Base-by-base conservation (phyloP, 139 green algal species). In the Eudorina sp. region DNA sequence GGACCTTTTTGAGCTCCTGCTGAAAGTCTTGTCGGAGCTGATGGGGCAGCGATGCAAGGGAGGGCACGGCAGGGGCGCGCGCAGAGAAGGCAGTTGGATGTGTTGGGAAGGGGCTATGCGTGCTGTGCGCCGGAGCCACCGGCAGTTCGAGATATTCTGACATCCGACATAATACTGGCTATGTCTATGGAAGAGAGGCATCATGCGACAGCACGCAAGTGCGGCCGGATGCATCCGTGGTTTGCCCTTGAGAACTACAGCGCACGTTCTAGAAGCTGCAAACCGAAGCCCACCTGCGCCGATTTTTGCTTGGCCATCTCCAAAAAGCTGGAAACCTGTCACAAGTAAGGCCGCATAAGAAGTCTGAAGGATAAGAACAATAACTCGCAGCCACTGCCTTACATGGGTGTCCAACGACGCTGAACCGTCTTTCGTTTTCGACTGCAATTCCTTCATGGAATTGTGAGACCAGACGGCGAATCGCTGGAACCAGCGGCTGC, bases 401-500 rank as follows among this genome's bases (percentile, higher is more conserved):
- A 76, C 74, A 55, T 89, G 85, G 11, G 53, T 89, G 55, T 89
- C 55, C 8, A 83, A 40, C 14, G 27, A 77, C 43, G 53, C 53
- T 11, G 73, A 83, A 13, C 6, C 21, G 70, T 81, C 83, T 21
- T 62, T 72, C 29, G 62, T 78, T 25, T 86, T 85, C 7, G 75
- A 69, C 29, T 83, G 66, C 13, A 90, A 51, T 40, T 90, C 86
- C 78, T 90, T 90, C 48, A 83, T 64, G 5, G 55, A 64, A 16
- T 27, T 41, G 16, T 90, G 66, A 0, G 86, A 90, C 86, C 86
- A 90, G 2, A 90, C 85, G 13, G 85, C 85, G 29, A 90, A 90
- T 9, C 85, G 55, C 75, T 90, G 85, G 62, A 91, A 91, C 81
- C 41, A 83, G 75, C 81, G 66, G 41, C 88, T 91, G 81, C 64